Conservation (phyloP, 208 protist species). For the Trypanosoma caninum region DNA sequence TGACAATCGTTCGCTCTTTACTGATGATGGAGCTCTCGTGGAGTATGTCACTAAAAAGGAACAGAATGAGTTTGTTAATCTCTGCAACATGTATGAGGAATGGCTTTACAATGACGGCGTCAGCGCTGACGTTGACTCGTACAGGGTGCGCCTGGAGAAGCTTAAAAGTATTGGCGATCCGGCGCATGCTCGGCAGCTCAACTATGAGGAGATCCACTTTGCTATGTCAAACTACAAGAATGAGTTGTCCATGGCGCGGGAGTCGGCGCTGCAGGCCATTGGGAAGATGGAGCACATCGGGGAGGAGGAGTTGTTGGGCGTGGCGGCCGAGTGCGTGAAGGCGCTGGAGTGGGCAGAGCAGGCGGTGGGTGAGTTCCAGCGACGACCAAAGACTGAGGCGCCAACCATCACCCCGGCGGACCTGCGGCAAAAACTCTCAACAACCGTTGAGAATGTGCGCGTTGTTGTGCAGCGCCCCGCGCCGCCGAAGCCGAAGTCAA, state of each 20-base stretch:
- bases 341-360: constrained; percentile 51
- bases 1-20: constrained; percentile 63
- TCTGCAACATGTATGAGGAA: constrained; percentile 69
- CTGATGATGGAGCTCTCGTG: constrained; percentile 58
- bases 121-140: constrained; percentile 55
- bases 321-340: constrained; percentile 47
- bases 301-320: constrained; percentile 70
- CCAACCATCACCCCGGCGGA: constrained; percentile 29
- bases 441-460: constrained; percentile 34
- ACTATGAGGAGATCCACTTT: constrained; percentile 68
- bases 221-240: constrained; percentile 38
- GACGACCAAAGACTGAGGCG: constrained; percentile 42
- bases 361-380: constrained; percentile 38
- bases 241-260: constrained; percentile 30
- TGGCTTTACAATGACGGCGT: constrained; percentile 92
- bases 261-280: constrained; percentile 50
- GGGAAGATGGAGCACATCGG: constrained; percentile 73
- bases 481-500: constrained; percentile 52
- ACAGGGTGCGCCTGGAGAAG: constrained; percentile 59
- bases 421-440: constrained; percentile 37
- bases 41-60: constrained; percentile 60
- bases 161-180: constrained; percentile 83
- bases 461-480: constrained; percentile 48
- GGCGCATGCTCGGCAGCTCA: constrained; percentile 48
- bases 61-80: constrained; percentile 47